Base-by-base conservation (phyloP, 306 rosid genomes). In the Castanea mollissima region DNA sequence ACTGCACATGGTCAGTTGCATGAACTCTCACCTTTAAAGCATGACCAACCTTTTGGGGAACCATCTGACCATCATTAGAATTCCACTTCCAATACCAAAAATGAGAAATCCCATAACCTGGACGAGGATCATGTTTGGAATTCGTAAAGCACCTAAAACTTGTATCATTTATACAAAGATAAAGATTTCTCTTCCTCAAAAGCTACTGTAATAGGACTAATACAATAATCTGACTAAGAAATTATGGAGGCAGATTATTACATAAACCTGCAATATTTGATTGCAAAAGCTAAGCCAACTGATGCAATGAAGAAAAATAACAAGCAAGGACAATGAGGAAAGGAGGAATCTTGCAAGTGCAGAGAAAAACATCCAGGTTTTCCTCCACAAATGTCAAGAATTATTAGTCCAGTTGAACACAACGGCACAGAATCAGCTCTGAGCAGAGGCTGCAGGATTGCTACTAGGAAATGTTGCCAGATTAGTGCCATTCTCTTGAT, bases 371-470 rank as follows among this genome's bases (percentile, higher is more conserved):
- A 10, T 55, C 73, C 80, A 35, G 21, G 80, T 76, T 83, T 76
- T 83, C 76, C 46, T 2, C 77, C 27, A 73, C 32, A 46, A 21
- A 32, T 51, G 44, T 80, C 58, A 74, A 80, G 62, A 85, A 69
- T 70, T 32, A 63, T 74, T 72, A 85, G 34, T 78, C 59, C 44
- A 46, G 76, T 75, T 69, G 77, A 82, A 77, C 77, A 25, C 57
- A 63, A 78, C 32, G 69, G 31, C 72, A 58, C 89, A 83, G 46
- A 74, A 84, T 93, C 90, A 94, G 86, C 85, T 87, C 78, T 91
- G 97, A 25, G 95, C 85, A 0, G 97, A 87, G 87, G 94, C 84
- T 62, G 94, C 85, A 75, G 92, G 87, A 63, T 92, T 92, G 78
- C 90, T 90, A 46, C 82, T 91, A 5, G 95, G 86, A 74, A 85